Conservation (phyloP, 176 grass and related monocot genomes). For the Ensete glaucum region DNA sequence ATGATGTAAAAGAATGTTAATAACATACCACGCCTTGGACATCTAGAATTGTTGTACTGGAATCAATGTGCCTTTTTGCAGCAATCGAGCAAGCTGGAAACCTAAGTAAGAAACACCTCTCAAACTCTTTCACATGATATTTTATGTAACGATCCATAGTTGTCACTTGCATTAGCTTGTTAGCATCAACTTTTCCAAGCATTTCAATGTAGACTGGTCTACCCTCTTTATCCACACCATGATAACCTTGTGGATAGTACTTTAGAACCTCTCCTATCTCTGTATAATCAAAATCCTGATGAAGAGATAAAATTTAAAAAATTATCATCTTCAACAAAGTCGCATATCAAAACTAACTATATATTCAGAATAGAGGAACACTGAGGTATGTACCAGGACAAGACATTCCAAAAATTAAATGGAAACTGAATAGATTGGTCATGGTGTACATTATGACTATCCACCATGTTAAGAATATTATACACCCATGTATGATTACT, state of each 20-base stretch:
- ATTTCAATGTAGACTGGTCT: slow-evolving; percentile 86
- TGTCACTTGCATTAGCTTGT: slow-evolving; percentile 85
- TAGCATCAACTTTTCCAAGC: slow-evolving; percentile 72
- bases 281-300: slow-evolving; percentile 74
- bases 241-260: slow-evolving; percentile 95
- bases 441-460: background rate
- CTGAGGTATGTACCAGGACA: background rate
- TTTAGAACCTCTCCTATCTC: slow-evolving; percentile 65
- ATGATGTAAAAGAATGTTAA: slow-evolving; percentile 7
- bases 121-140: slow-evolving; percentile 51
- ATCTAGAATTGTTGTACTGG: slow-evolving; percentile 22
- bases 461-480: background rate
- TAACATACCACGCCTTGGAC: slow-evolving; percentile 23
- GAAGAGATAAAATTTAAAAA: slow-evolving; percentile 17
- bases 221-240: slow-evolving; percentile 93
- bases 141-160: slow-evolving; percentile 79
- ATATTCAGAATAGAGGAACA: background rate
- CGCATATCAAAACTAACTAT: background rate
- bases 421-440: background rate
- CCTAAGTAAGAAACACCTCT: slow-evolving; percentile 18
- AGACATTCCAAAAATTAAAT: background rate
- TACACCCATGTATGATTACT: background rate
- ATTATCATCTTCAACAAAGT: background rate
- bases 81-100: slow-evolving; percentile 27
- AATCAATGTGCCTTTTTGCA: slow-evolving; percentile 26